These are phyloP conservation scores for Marasmius sp. DNA, from an alignment of 1,284 basidiomycete species.

Conservation along the genomic window DNA sequence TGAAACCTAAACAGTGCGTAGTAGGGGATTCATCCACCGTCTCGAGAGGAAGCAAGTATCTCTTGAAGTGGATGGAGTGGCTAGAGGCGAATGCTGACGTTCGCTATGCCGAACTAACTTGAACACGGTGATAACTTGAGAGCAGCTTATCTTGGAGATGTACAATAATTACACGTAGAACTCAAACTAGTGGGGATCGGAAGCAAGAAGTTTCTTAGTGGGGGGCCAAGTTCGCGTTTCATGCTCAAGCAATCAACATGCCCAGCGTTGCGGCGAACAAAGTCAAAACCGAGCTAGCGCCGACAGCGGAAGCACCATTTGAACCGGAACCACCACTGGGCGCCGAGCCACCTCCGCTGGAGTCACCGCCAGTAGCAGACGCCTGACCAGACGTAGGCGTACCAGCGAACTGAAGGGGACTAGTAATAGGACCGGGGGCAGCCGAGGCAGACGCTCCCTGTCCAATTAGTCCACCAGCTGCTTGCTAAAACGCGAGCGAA, in stretches of 20 bases:
- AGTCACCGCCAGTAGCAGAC: not conserved
- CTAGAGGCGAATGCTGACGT: slow-evolving; percentile 89
- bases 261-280: not conserved
- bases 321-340: not conserved
- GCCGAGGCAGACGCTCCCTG: slow-evolving; percentile 45
- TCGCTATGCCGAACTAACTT: slow-evolving; percentile 73
- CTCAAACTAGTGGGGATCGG: not conserved
- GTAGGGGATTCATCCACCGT: slow-evolving; percentile 92
- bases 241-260: not conserved
- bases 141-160: too few relatives aligned
- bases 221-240: not conserved
- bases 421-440: slow-evolving; percentile 35
- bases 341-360: not conserved
- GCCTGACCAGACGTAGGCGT: slow-evolving; percentile 23
- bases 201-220: not conserved
- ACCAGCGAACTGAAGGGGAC: slow-evolving; percentile 27
- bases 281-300: not conserved
- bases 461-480: slow-evolving; percentile 38
- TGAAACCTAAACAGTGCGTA: slow-evolving; percentile 58
- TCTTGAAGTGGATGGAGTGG: slow-evolving; percentile 90
- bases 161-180: not conserved
- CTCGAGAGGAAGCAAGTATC: slow-evolving; percentile 75
- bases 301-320: not conserved
- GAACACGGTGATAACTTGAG: slow-evolving; percentile 10
- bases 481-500: slow-evolving; percentile 31